Evolutionary conservation across 2,329 filamentous ascomycete species (phyloP), one percentile per base, ranked within the genome.

Genomic region (Pseudocercospora fuligena): DNA sequence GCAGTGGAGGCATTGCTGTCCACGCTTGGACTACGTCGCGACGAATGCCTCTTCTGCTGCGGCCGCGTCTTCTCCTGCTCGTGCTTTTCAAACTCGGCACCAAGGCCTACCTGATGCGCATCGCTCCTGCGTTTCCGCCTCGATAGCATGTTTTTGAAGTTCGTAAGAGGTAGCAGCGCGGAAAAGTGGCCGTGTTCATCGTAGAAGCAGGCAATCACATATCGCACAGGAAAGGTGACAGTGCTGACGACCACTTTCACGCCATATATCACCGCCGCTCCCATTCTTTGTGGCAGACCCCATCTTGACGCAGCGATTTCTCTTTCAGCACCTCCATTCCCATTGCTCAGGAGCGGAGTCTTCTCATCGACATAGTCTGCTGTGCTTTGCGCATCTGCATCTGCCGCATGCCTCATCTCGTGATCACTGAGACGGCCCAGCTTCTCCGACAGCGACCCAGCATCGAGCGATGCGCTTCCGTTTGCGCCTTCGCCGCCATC

Each of bases 131-230:
- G 66, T 63, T 77, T 77, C 40, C 79, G 76, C 49, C 77, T 76
- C 53, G 79, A 84, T 68, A 88, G 86, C 65, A 76, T 80, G 69
- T 80, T 72, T 57, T 69, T 78, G 27, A 94, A 82, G 74, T 86
- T 90, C 75, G 87, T 86, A 51, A 95, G 80, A 66, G 92, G 93
- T 58, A 89, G 81, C 66, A 95, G 80, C n/a, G 92, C 88, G 61
- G 92, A 90, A 78, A 97, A 97, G 60, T 84, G 84, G 60, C 93
- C 93, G 65, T 91, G 82, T 54, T 93, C 89, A 75, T 96, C 90
- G 81, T 92, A 94, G 73, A 98, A 90, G 76, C 87, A 93, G 70
- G 92, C 90, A 67, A 94, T 88, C 64, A 97, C 80, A 80, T 94
- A 97, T 59, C 93, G 87, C 19, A 90, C 92, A 0, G 94, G 94